Evolutionary conservation across 129 eudicot genomes (phyloP), one percentile per base, ranked within the genome.

Genomic region (Deinandra increscens): DNA sequence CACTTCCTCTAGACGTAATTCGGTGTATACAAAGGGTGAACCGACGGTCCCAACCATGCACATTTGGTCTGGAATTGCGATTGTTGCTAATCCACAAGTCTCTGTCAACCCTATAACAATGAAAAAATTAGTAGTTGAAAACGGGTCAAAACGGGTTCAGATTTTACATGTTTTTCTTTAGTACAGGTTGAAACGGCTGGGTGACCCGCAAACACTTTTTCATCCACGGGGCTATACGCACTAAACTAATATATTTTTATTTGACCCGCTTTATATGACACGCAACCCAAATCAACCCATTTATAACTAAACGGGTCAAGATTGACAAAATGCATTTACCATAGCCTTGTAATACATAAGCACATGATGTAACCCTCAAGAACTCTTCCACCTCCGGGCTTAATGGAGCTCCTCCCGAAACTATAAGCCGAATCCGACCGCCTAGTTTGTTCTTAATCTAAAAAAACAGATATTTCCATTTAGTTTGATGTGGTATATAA

Each of bases 341-440:
- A 68, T 87, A 93, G 72, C 95, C 99, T 72, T 93, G 99, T 54
- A 85, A 63, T 33, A 93, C 99, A 69, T 89, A 93, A 79, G 95
- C 91, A 85, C 99, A 87, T 15, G 95, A 81, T 55, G 99, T 93
- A 50, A 93, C 97, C 60, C 97, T 81, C 45, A 93, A 76, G 84
- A 93, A 93, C 76, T 93, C 99, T 78, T 93, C 99, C 38, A 93
- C 81, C 75, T 93, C 97, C 12, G 70, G 80, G 85, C 97, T 78
- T 78, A 87, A 82, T 5, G 97, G 93, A 56, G 97, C 99, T 71
- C 97, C 96, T 60, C 99, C 99, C 31, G 97, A 89, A 60, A 93
- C 97, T 59, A 93, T 81, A 18, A 87, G 84, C 53, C 97, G 90
- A 68, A 93, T 46, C 60, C 95, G 80, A 54, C 99, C 99, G 19